These are phyloP conservation scores for Saccharum hybrid DNA, from an alignment of 202 grass and related monocot genomes.

Conservation along the genomic window DNA sequence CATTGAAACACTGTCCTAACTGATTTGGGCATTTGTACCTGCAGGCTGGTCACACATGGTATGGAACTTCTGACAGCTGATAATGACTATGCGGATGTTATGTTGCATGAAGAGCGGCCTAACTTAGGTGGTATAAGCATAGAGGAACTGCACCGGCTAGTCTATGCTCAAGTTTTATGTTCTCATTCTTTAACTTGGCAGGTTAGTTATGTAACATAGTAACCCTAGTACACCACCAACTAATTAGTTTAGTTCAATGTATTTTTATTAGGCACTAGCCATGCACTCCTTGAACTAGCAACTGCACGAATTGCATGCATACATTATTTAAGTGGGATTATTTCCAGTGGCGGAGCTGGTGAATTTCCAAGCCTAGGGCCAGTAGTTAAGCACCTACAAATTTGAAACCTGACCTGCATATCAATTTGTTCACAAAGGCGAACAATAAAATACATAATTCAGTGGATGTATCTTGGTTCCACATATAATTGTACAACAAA, in stretches of 20 bases:
- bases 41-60: conserved; percentile 90
- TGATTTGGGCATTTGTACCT: conserved; percentile 35
- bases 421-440: background rate
- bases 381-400: background rate
- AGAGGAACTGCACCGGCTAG: conserved; percentile 89
- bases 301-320: conserved; percentile 7
- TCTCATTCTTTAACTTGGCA: conserved; percentile 98
- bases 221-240: conserved; percentile 3
- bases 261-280: conserved; percentile 11
- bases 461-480: background rate
- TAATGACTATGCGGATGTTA: conserved; percentile 77
- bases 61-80: conserved; percentile 86
- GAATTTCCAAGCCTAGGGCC: background rate
- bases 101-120: conserved; percentile 85
- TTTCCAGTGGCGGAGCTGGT: background rate
- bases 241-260: conserved; percentile 19
- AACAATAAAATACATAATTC: background rate
- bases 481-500: background rate
- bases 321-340: conserved; percentile 5
- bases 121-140: conserved; percentile 82
- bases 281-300: conserved; percentile 5
- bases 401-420: background rate
- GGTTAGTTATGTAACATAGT: conserved; percentile 59
- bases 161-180: conserved; percentile 89
- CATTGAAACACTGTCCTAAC: conserved; percentile 26